A percentile compares a stretch with the other conserved stretches of the same genome.
These are phyloP conservation scores for Dioscorea dumetorum DNA, from an alignment of 106 monocot species.

Conservation along the genomic window DNA sequence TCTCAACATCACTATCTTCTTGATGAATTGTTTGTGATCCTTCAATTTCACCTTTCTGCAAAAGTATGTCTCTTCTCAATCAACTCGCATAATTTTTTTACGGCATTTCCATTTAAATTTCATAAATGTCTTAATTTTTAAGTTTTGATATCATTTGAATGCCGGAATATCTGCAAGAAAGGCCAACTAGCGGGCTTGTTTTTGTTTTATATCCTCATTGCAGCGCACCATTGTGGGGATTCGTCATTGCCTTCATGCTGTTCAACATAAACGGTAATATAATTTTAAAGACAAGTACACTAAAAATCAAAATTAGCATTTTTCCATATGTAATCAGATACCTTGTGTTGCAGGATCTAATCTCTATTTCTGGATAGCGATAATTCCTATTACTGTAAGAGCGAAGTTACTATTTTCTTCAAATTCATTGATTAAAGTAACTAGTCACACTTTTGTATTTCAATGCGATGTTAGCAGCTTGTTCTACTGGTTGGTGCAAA, in stretches of 20 bases:
- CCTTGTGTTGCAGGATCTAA: constrained; percentile 65
- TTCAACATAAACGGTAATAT: constrained; percentile 79
- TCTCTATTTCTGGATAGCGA: constrained; percentile 97
- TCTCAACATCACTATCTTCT: neutral
- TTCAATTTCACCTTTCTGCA: too few species aligned
- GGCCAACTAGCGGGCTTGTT: constrained; percentile 1
- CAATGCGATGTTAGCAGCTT: constrained; percentile 33
- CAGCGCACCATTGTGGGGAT: constrained; percentile 83
- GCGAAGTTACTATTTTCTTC: neutral
- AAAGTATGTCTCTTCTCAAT: too few species aligned
- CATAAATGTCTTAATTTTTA: too few species aligned
- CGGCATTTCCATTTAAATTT: too few species aligned
- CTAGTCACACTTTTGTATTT: neutral
- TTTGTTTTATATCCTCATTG: constrained; percentile 4
- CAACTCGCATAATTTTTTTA: too few species aligned
- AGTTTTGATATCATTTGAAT: too few species aligned
- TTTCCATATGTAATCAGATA: neutral
- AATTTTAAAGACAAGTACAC: neutral
- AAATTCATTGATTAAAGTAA: neutral
- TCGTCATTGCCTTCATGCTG: constrained; percentile 92
- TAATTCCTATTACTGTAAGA: constrained; percentile 86
- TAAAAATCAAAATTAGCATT: too few species aligned
- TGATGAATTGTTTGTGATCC: too few species aligned
- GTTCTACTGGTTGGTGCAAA: constrained; percentile 92
- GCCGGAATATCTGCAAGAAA: too few species aligned